Conservation (phyloP, 129 eudicot genomes). For the Flaveria bidentis region DNA sequence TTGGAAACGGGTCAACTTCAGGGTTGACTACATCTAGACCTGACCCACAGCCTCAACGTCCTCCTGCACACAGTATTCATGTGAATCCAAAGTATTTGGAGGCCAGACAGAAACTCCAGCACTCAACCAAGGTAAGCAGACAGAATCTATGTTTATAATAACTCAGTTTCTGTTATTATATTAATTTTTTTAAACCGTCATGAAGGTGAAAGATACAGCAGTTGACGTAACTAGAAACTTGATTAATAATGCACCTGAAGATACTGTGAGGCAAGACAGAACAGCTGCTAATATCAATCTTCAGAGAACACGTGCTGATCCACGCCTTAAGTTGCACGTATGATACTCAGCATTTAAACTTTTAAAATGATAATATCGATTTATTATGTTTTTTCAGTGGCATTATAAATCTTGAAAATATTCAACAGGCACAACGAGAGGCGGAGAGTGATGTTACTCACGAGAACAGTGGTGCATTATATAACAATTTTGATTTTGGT, state of each 20-base stretch:
- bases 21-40: constrained; percentile 55
- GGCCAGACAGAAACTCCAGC: constrained; percentile 82
- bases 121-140: constrained; percentile 57
- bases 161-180: background rate
- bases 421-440: constrained; percentile 54
- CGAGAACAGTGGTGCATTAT: constrained; percentile 46
- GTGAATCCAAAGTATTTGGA: constrained; percentile 92
- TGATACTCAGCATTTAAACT: background rate
- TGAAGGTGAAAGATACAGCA: constrained; percentile 61
- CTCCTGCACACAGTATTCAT: constrained; percentile 87
- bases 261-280: constrained; percentile 48
- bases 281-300: constrained; percentile 29
- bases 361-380: background rate
- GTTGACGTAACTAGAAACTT: constrained; percentile 37
- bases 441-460: constrained; percentile 47
- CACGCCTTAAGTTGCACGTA: constrained; percentile 53
- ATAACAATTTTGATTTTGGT: constrained; percentile 51
- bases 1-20: constrained; percentile 65
- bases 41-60: constrained; percentile 66
- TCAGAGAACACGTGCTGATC: constrained; percentile 57
- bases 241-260: constrained; percentile 47
- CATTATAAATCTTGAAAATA: constrained; percentile 34
- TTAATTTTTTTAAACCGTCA: constrained; percentile 16
- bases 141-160: background rate
- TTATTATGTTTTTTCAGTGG: background rate